Conservation (phyloP, 768 basidiomycete species). For the Coprinopsis strossmayeri region DNA sequence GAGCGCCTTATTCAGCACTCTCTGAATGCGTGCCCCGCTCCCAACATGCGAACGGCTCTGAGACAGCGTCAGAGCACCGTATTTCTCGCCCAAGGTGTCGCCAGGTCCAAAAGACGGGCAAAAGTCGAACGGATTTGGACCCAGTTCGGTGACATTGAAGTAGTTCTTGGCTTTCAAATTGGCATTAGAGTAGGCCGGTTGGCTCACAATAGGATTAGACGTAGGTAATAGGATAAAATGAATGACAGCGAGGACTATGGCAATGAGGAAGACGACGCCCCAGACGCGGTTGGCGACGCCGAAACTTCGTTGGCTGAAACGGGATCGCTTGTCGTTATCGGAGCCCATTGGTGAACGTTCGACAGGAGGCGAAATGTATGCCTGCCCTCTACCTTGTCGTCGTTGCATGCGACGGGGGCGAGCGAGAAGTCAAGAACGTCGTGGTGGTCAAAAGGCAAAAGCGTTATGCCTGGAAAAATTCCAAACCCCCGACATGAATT, state of each 20-base stretch:
- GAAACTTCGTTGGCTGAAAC: constrained; percentile 49
- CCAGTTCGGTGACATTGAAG: constrained; percentile 53
- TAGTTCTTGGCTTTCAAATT: constrained; percentile 74
- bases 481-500: background rate
- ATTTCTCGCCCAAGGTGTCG: constrained; percentile 72
- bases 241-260: constrained; percentile 49
- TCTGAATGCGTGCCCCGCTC: constrained; percentile 75
- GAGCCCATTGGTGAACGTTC: constrained; percentile 37
- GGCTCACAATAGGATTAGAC: constrained; percentile 16
- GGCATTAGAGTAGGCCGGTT: constrained; percentile 31
- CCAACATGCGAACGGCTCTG: constrained; percentile 74
- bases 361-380: constrained; percentile 47
- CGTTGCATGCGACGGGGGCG: constrained; percentile 47
- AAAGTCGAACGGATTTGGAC: constrained; percentile 79
- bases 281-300: constrained; percentile 68
- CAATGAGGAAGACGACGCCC: constrained; percentile 48
- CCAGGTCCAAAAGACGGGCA: constrained; percentile 84
- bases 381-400: constrained; percentile 43
- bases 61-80: constrained; percentile 68
- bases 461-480: constrained; percentile 5
- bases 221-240: constrained; percentile 43
- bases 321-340: constrained; percentile 45
- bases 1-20: constrained; percentile 77
- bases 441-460: background rate
- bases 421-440: constrained; percentile 15